Evolutionary conservation across 257 asterid species (phyloP), one percentile per base, ranked within the genome.

Genomic region (Solanum habrochaites): DNA sequence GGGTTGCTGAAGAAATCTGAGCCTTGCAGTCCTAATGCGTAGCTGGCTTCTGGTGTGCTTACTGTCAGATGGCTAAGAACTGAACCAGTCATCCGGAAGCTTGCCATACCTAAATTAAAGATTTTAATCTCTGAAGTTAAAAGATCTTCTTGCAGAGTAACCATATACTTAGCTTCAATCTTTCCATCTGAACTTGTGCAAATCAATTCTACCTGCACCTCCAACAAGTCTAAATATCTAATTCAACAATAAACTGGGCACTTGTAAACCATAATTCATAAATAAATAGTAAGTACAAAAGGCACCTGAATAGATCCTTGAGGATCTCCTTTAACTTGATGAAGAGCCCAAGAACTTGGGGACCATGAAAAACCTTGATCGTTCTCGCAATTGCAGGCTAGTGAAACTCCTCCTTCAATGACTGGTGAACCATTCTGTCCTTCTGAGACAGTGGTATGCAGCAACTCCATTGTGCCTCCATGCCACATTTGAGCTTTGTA

Each of bases 401-500:
- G 83, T 3, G 98, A 94, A 18, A 94, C 87, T 37, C 97, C 98
- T 71, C 98, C 98, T 85, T 83, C 94, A 87, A 96, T 86, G 29
- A 90, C 75, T 12, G 93, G 86, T 31, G 83, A 88, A 27, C 88
- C 90, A 52, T 89, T 32, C 15, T 86, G 89, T 56, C 86, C 86
- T 10, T 85, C 78, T 3, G 96, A 88, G 88, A 95, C 98, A 0
- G 83, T 85, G 20, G 97, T 95, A 87, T 95, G 98, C 18, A 95
- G 91, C 85, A 96, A 82, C 90, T 94, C 98, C 89, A 91, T 45
- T 1, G 90, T 89, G 82, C 93, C 96, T 23, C 97, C 96, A 27
- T 96, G 98, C 98, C 98, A 96, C 98, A 94, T 93, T 72, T 89
- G 89, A 66, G 97, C 87, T 90, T 94, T 94, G 87, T 90, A 94